Percentiles rank a stretch among this genome's conserved stretches.
phyloP scores from a whole-genome alignment of 345 rosid species.

The Viola odorata region DNA sequence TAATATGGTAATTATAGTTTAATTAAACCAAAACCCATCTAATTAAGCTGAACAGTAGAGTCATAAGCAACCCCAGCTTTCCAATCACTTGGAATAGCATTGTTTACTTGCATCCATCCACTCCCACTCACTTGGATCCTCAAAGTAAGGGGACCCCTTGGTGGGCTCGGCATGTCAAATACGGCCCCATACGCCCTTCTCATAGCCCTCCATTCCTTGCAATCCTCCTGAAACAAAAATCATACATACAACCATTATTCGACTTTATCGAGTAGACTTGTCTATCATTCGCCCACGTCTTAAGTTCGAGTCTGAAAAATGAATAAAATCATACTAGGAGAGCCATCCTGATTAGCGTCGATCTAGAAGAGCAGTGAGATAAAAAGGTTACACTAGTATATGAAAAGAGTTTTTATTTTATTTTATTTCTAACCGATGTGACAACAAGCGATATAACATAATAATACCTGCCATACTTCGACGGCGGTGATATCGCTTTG shows the following conservation, averaged over 20 bases:
- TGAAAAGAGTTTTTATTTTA: no score
- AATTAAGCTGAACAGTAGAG: slow-evolving; percentile 47
- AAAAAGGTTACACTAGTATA: no score
- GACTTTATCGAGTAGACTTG: background rate
- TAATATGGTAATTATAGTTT: no score
- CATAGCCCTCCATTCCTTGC: slow-evolving; percentile 61
- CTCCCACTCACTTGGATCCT: slow-evolving; percentile 50
- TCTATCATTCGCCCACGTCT: background rate
- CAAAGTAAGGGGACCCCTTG: slow-evolving; percentile 39
- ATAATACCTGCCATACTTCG: slow-evolving; percentile 58
- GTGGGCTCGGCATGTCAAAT: slow-evolving; percentile 56
- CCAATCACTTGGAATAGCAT: slow-evolving; percentile 61
- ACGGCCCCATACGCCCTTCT: slow-evolving; percentile 72
- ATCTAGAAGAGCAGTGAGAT: background rate
- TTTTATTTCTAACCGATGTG: no score
- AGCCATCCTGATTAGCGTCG: background rate
- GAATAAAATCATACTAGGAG: background rate
- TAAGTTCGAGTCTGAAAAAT: background rate
- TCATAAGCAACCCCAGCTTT: slow-evolving; percentile 53
- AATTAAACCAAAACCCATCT: background rate
- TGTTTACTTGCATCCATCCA: slow-evolving; percentile 50
- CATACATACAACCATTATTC: background rate
- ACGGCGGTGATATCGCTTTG: slow-evolving; percentile 49
- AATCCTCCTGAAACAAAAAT: slow-evolving; percentile 38
- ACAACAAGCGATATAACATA: background rate